Evolutionary conservation across 805 yeast species (phyloP).

Genomic region (Candida glaebosa): DNA sequence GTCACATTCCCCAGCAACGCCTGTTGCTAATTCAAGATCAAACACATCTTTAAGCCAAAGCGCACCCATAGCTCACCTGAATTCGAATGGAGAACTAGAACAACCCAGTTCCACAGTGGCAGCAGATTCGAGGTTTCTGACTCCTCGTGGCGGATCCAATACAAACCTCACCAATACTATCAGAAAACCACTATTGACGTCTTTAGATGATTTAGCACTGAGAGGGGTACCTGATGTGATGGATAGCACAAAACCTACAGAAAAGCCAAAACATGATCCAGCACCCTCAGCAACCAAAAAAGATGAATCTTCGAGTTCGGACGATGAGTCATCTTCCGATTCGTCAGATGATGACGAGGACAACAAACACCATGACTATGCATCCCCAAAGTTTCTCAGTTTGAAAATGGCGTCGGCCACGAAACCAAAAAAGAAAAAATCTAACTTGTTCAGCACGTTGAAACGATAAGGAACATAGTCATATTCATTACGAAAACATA

Average conservation of each 20-base stretch:
- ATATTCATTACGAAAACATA: no score
- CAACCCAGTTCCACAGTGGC: neutral
- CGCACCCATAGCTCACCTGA: neutral
- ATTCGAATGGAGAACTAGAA: neutral
- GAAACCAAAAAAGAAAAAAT: slow-evolving; percentile 19
- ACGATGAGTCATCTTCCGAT: slow-evolving; percentile 2
- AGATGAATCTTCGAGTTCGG: slow-evolving; percentile 10
- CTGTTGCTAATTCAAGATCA: neutral
- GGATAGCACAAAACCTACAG: slow-evolving; percentile 28
- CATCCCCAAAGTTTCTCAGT: slow-evolving; percentile 19
- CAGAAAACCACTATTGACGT: slow-evolving; percentile 40
- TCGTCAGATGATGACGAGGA: slow-evolving; percentile 13
- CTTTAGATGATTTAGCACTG: slow-evolving; percentile 57
- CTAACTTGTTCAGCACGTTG: slow-evolving; percentile 30
- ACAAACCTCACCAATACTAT: slow-evolving; percentile 6
- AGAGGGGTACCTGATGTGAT: slow-evolving; percentile 68
- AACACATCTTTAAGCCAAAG: neutral
- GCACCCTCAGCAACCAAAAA: slow-evolving; percentile 1
- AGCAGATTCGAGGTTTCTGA: neutral
- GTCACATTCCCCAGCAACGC: slow-evolving; percentile 1
- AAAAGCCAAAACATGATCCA: neutral
- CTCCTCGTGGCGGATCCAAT: slow-evolving; percentile 1
- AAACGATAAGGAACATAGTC: slow-evolving; percentile 1
- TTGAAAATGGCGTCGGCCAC: slow-evolving; percentile 17
- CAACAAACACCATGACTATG: slow-evolving; percentile 9